Conservation (phyloP, 225 moss, liverwort and hornwort species). For the Climacium dendroides region DNA sequence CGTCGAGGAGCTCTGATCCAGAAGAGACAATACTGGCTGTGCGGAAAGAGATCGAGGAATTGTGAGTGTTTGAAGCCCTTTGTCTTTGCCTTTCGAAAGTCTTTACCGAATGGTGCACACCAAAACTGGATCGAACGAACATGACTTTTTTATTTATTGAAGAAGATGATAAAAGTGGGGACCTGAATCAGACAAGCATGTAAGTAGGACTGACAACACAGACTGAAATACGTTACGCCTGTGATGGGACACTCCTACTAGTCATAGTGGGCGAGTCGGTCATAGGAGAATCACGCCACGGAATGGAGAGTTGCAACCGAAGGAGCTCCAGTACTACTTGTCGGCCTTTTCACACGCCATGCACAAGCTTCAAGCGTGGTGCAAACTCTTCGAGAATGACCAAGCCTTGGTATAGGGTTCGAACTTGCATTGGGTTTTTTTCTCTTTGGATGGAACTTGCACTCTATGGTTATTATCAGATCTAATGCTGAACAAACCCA, state of each 20-base stretch:
- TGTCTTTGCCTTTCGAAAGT: not conserved
- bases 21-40: constrained; percentile 11
- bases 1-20: constrained; percentile 13
- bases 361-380: constrained; percentile 36
- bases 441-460: not conserved
- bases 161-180: not conserved
- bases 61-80: constrained; percentile 9
- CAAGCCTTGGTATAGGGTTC: constrained; percentile 20
- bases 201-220: not conserved
- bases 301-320: constrained; percentile 15
- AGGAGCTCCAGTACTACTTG: constrained; percentile 15
- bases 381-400: constrained; percentile 21
- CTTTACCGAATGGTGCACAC: not conserved
- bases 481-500: not conserved
- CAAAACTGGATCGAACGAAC: not conserved
- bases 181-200: not conserved
- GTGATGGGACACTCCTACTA: not conserved
- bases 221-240: not conserved
- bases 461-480: not conserved
- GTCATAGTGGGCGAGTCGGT: not conserved
- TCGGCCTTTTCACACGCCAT: constrained; percentile 20
- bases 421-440: not conserved
- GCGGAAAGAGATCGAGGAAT: constrained; percentile 26
- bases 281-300: not conserved
- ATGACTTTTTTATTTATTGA: not conserved